Evolutionary conservation across 2,329 filamentous ascomycete species (phyloP).

Genomic region (Fusarium abutilonis): DNA sequence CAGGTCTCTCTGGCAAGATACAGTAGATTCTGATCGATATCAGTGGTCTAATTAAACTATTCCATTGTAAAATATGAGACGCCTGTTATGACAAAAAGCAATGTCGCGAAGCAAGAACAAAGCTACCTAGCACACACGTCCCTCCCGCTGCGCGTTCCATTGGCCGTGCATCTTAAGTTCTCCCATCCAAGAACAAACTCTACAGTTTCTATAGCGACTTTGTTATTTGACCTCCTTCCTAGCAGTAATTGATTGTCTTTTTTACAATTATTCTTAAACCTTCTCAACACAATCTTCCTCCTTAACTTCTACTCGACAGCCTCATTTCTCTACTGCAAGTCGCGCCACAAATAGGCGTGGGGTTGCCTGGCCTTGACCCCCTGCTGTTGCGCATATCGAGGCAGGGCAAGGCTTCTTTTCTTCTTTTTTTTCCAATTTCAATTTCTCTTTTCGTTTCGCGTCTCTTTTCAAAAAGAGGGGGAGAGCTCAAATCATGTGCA

Average conservation of each 20-base stretch:
- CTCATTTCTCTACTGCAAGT: constrained; percentile 18
- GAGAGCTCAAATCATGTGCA: constrained; percentile 33
- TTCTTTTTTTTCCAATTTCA: neutral
- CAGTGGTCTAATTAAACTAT: too few relatives aligned
- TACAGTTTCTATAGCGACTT: constrained; percentile 14
- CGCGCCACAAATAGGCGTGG: constrained; percentile 37
- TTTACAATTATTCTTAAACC: neutral
- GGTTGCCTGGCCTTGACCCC: constrained; percentile 19
- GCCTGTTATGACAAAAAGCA: too few relatives aligned
- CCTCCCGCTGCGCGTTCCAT: constrained; percentile 8
- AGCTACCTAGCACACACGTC: neutral
- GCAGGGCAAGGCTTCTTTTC: constrained; percentile 18
- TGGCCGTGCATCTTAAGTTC: constrained; percentile 11
- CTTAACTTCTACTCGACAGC: neutral
- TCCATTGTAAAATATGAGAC: too few relatives aligned
- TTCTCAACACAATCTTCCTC: constrained; percentile 13
- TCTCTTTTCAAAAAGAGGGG: constrained; percentile 6
- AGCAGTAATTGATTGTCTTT: neutral
- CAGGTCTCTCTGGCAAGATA: too few relatives aligned
- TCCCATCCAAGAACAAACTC: constrained; percentile 3
- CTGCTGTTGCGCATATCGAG: constrained; percentile 31
- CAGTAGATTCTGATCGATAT: too few relatives aligned
- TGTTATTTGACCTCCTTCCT: constrained; percentile 11
- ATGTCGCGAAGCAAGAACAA: neutral
- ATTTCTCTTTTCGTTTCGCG: constrained; percentile 2